Evolutionary conservation across 345 rosid species (phyloP).

Genomic region (Sonneratia alba): DNA sequence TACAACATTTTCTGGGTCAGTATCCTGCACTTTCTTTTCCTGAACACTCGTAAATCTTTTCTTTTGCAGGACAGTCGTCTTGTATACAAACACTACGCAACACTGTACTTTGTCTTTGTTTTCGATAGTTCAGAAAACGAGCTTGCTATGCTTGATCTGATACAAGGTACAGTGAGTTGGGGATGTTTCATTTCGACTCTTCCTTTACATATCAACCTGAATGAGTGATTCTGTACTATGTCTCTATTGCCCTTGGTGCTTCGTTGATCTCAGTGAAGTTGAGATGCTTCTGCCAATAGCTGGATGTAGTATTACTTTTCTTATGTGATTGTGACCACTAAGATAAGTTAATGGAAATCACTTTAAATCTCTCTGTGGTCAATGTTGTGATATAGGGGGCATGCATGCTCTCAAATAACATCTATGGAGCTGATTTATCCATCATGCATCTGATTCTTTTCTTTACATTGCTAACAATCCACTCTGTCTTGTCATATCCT

Average conservation of each 20-base stretch:
- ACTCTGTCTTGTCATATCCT: neutral
- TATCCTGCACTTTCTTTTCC: neutral
- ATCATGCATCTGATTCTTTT: neutral
- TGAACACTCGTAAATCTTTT: neutral
- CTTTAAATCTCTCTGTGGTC: neutral
- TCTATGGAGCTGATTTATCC: neutral
- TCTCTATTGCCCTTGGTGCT: neutral
- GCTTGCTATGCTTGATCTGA: conserved; percentile 94
- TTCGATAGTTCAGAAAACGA: conserved; percentile 89
- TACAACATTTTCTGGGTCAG: neutral
- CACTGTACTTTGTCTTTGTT: conserved; percentile 74
- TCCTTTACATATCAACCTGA: neutral
- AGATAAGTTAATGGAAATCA: neutral
- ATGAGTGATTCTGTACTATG: neutral
- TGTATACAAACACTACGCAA: conserved; percentile 85
- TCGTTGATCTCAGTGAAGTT: neutral
- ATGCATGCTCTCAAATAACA: no score
- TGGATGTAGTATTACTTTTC: neutral
- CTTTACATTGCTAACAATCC: neutral
- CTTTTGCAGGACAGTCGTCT: conserved; percentile 63
- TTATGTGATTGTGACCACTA: neutral
- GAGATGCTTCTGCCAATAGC: neutral
- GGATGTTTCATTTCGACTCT: neutral
- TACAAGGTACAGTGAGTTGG: conserved; percentile 45
- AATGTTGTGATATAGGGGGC: neutral